Evolutionary conservation across 495 filamentous ascomycete genomes (phyloP).

Genomic region (Terfezia boudieri): DNA sequence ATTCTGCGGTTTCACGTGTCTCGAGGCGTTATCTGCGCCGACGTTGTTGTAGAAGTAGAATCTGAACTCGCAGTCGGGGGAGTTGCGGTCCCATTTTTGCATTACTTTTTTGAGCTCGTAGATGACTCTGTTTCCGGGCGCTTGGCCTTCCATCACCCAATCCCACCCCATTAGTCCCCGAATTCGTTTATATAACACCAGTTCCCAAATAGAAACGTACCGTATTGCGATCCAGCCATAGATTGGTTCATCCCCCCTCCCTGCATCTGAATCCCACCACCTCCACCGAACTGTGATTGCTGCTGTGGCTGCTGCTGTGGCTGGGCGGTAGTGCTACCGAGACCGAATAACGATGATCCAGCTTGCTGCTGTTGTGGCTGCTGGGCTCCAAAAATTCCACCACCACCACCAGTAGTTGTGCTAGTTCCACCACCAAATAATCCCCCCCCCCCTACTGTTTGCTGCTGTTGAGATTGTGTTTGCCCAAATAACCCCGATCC

Average conservation of each 20-base stretch:
- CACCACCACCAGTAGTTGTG: constrained; percentile 15
- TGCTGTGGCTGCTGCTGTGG: constrained; percentile 20
- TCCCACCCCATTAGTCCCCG: too few relatives aligned
- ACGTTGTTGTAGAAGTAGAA: constrained; percentile 90
- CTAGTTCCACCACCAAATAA: constrained; percentile 20
- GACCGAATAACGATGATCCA: constrained; percentile 11
- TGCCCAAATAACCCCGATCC: constrained; percentile 3
- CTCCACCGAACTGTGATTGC: constrained; percentile 17
- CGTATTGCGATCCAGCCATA: constrained; percentile 3
- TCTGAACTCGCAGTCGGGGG: constrained; percentile 55
- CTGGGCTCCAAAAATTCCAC: constrained; percentile 23
- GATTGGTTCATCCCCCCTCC: background rate
- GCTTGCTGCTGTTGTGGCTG: constrained; percentile 22
- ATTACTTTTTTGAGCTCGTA: constrained; percentile 23
- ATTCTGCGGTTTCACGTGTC: constrained; percentile 50
- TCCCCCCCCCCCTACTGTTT: constrained; percentile 15
- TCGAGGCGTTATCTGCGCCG: constrained; percentile 51
- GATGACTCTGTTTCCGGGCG: background rate
- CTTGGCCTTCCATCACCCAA: too few relatives aligned
- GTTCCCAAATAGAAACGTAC: background rate
- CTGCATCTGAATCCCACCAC: constrained; percentile 14
- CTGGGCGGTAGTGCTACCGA: constrained; percentile 20
- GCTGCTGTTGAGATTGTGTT: constrained; percentile 10
- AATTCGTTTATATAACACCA: too few relatives aligned
- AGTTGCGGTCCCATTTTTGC: constrained; percentile 62